Conservation (phyloP, 108 stramenopile genomes). For the Fistulifera pelliculosa region DNA sequence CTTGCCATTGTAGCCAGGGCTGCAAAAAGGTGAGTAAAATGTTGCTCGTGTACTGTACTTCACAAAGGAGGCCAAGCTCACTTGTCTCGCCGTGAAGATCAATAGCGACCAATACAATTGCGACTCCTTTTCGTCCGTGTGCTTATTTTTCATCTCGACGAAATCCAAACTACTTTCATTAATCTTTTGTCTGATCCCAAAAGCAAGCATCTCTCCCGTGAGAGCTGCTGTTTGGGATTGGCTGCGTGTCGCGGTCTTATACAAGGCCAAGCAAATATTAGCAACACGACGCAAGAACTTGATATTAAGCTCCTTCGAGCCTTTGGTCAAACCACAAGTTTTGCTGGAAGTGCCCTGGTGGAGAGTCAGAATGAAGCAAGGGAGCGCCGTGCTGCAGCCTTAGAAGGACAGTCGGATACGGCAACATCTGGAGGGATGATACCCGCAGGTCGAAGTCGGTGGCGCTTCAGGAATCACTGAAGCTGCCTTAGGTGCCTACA, state of each 20-base stretch:
- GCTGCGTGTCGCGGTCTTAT: slow-evolving; percentile 64
- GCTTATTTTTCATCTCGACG: slow-evolving; percentile 26
- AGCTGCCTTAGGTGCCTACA: slow-evolving; percentile 74
- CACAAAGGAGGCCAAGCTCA: background rate
- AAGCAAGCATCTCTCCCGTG: slow-evolving; percentile 68
- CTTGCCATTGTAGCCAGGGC: slow-evolving; percentile 60
- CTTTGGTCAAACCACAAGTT: slow-evolving; percentile 76
- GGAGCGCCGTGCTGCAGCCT: slow-evolving; percentile 16
- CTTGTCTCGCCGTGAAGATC: slow-evolving; percentile 6
- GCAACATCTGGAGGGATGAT: slow-evolving; percentile 15
- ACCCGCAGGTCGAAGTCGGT: slow-evolving; percentile 41
- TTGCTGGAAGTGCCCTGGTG: slow-evolving; percentile 71
- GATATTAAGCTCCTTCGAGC: slow-evolving; percentile 51
- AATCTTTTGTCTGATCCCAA: slow-evolving; percentile 64
- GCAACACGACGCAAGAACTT: slow-evolving; percentile 17
- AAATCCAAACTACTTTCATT: slow-evolving; percentile 61
- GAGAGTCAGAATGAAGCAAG: slow-evolving; percentile 53
- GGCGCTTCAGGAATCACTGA: slow-evolving; percentile 70
- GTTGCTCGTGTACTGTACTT: too few species aligned
- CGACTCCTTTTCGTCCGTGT: slow-evolving; percentile 23
- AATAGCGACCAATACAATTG: background rate
- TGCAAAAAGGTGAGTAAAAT: slow-evolving; percentile 28
- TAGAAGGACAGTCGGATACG: slow-evolving; percentile 16
- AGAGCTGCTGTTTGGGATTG: slow-evolving; percentile 72
- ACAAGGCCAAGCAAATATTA: slow-evolving; percentile 10